Base-by-base conservation (phyloP, 306 rosid genomes). In the Vachellia pachyceras region DNA sequence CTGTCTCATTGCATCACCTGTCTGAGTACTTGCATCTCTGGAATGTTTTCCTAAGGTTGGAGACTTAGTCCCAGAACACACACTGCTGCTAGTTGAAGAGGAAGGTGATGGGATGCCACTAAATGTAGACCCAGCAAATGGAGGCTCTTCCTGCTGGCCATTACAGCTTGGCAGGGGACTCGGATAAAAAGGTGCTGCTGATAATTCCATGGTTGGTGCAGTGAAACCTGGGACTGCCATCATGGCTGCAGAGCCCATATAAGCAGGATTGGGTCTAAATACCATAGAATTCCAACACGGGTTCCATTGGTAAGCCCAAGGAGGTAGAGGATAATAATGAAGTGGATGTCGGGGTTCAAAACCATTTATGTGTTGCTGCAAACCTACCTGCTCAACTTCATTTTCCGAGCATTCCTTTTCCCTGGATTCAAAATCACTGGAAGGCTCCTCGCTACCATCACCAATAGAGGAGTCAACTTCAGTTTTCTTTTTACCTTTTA, bases 21-120 rank as follows among this genome's bases (percentile, higher is more conserved):
- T 25, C 44, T 10, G 73, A 22, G 65, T 71, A 79, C 80, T 86
- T 79, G 82, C 80, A 70, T 88, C 92, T 85, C 94, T 88, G 54
- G 83, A 86, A 90, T 90, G 90, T 80, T 88, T 88, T 52, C 94
- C 92, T 65, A 88, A 85, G 55, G 84, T 83, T 66, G 84, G 87
- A 2, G 83, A 86, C 84, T 79, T 82, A 73, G 77, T 82, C 65
- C 86, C 81, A 14, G 86, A 83, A 77, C 77, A 79, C 33, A 76
- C 75, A 52, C 79, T 73, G 63, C 72, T 78, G 72, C 71, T 58
- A 63, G 69, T 77, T 41, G 85, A 86, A 66, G 88, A 82, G 75
- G 85, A 73, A 79, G 87, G 83, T 58, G 86, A 74, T 83, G 83
- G 55, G 57, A 79, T 77, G 36, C 88, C 85, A 35, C 80, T 64